These are phyloP conservation scores for Drechmeria coniospora DNA, from an alignment of 2,329 filamentous ascomycete species.

Conservation along the genomic window DNA sequence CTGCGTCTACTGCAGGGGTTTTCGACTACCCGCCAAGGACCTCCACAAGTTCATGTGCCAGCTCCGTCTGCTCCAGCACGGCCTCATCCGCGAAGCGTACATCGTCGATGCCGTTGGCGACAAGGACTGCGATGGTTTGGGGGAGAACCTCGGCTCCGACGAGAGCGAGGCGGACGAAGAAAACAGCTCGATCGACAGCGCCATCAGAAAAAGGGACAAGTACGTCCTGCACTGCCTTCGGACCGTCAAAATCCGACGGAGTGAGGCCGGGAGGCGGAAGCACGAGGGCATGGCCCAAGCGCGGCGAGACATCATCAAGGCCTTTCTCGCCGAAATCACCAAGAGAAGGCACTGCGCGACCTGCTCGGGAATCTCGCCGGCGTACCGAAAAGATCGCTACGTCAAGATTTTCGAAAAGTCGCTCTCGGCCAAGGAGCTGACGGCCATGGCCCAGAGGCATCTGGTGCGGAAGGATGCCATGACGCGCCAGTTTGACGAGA, in stretches of 20 bases:
- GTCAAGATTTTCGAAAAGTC: constrained; percentile 89
- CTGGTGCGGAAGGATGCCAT: constrained; percentile 59
- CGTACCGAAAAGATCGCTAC: constrained; percentile 76
- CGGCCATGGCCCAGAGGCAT: constrained; percentile 55
- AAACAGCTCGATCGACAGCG: constrained; percentile 32
- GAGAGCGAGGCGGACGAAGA: constrained; percentile 51
- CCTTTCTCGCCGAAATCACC: constrained; percentile 63
- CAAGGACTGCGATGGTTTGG: constrained; percentile 21
- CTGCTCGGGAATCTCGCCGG: constrained; percentile 57
- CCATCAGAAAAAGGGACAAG: constrained; percentile 36
- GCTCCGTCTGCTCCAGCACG: constrained; percentile 70
- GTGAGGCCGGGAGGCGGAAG: constrained; percentile 46
- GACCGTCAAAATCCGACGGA: constrained; percentile 32
- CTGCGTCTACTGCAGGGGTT: constrained; percentile 79
- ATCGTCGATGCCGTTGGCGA: constrained; percentile 38
- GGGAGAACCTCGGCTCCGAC: constrained; percentile 22
- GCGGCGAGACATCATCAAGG: constrained; percentile 60
- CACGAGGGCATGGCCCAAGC: constrained; percentile 72
- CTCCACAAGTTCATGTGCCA: constrained; percentile 73
- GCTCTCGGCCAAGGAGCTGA: constrained; percentile 57
- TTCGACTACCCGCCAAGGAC: constrained; percentile 63
- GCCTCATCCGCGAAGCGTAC: constrained; percentile 55
- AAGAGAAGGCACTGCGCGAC: constrained; percentile 53
- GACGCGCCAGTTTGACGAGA: constrained; percentile 21
- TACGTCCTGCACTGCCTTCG: constrained; percentile 64